Conservation (phyloP, 2,329 filamentous ascomycete species). For the Domatiomyces catenatus region DNA sequence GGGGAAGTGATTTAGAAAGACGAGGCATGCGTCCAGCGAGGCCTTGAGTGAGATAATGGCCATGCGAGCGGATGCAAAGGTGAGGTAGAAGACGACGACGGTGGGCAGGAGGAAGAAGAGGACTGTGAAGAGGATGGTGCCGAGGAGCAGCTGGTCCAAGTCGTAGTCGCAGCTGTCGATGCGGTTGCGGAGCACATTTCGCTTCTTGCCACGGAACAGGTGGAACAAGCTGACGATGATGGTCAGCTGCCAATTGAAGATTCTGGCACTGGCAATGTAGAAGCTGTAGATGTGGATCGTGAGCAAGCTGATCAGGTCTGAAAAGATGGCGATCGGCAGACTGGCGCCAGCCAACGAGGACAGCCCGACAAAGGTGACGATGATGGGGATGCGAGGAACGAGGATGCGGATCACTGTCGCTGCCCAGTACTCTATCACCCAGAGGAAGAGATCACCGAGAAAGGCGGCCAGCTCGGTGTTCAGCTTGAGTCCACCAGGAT, state of each 20-base stretch:
- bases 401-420: constrained; percentile 45
- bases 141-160: constrained; percentile 85
- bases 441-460: constrained; percentile 84
- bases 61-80: constrained; percentile 89
- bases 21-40: constrained; percentile 74
- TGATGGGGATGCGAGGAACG: constrained; percentile 61
- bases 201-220: constrained; percentile 93
- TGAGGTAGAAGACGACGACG: constrained; percentile 90
- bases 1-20: constrained; percentile 92
- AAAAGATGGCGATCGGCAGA: constrained; percentile 92
- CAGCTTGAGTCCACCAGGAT: constrained; percentile 85
- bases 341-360: constrained; percentile 91
- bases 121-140: constrained; percentile 90
- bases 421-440: constrained; percentile 98
- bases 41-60: constrained; percentile 88
- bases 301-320: constrained; percentile 76
- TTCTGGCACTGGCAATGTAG: constrained; percentile 88
- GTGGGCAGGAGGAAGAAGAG: constrained; percentile 91
- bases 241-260: constrained; percentile 96
- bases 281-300: constrained; percentile 97
- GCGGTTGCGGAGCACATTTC: constrained; percentile 89
- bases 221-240: constrained; percentile 98
- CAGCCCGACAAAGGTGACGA: constrained; percentile 87
- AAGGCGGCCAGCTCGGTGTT: constrained; percentile 91
- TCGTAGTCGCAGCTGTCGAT: constrained; percentile 99